Evolutionary conservation across 192 early-diverging fungal species (phyloP).

Genomic region (Obelidium mucronatum): DNA sequence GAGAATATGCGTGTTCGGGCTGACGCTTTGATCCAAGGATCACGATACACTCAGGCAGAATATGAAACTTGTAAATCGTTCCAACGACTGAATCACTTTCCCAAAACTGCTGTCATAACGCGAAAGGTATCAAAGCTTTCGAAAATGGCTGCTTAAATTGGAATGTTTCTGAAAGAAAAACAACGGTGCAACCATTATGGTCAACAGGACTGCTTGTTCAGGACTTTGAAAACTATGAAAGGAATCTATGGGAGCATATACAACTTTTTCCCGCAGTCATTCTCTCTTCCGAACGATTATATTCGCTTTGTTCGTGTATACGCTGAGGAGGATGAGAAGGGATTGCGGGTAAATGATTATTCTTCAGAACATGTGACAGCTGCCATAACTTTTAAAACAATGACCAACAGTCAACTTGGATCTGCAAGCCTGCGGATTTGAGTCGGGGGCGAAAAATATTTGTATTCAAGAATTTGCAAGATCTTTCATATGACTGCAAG

Average conservation of each 20-base stretch:
- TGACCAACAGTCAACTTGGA: constrained; percentile 44
- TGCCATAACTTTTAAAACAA: background rate
- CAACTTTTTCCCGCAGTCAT: constrained; percentile 54
- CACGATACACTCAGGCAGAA: constrained; percentile 42
- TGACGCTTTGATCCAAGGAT: constrained; percentile 34
- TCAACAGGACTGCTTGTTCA: constrained; percentile 51
- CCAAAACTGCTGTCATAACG: constrained; percentile 49
- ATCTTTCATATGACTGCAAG: constrained; percentile 58
- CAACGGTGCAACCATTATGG: background rate
- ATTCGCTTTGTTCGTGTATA: constrained; percentile 49
- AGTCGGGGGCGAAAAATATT: constrained; percentile 56
- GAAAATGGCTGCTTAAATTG: constrained; percentile 12
- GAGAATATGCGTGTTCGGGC: background rate
- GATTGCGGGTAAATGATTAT: constrained; percentile 16
- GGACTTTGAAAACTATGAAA: constrained; percentile 52
- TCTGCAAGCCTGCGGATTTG: constrained; percentile 60
- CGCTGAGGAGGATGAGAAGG: constrained; percentile 45
- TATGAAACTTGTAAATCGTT: constrained; percentile 44
- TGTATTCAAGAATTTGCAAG: constrained; percentile 51
- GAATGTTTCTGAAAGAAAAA: background rate
- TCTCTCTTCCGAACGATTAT: constrained; percentile 55
- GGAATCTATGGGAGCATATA: constrained; percentile 51
- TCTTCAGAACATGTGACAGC: background rate
- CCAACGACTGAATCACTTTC: constrained; percentile 60
- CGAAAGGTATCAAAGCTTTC: constrained; percentile 40